Evolutionary conservation across 1,284 basidiomycete genomes (phyloP), one percentile per base, ranked within the genome.

Genomic region (Sporisorium exsertum): DNA sequence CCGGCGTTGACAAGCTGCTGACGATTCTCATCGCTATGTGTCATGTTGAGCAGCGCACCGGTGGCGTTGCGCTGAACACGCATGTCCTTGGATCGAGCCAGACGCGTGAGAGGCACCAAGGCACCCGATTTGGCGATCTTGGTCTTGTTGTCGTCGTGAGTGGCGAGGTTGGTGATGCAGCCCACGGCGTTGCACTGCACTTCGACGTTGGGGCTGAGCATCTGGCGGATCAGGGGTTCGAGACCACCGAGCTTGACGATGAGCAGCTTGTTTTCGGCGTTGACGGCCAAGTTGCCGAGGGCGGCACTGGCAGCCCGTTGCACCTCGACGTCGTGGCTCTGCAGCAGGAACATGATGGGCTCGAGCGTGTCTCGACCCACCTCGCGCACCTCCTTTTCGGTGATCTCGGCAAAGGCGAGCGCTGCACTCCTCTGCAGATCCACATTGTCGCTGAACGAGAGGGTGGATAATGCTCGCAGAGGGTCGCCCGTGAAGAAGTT

Each of bases 141-240:
- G 55, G 95, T 97, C 90, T 99, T 99, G 90, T 99, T 99, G 86
- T 99, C 97, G 84, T 99, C 95, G 87, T 99, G 96, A 2, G 96
- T 99, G 20, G 97, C 97, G 60, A 99, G 89, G 86, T 99, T 99
- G 40, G 97, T 99, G 63, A 99, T 95, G 86, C 97, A 99, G 40
- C 97, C 97, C 40, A 99, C 97, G n/a, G 97, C 97, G 85, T 99
- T 99, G 88, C 97, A 99, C 87, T 99, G 97, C 2, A 99, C 97
- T 86, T 99, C 97, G 45, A 99, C 96, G 85, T 99, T 99, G 6
- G 96, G 95, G 81, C 94, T 95, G 62, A 98, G 91, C 97, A 99
- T 99, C 87, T 99, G 97, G 65, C 95, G 92, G 84, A 99, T 99
- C 81, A 99, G 89, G 58, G 96, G 97, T 86, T 99, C 97, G 46